These are phyloP conservation scores for Sugiyamaella valdiviana DNA, from an alignment of 805 yeast genomes.

Conservation along the genomic window DNA sequence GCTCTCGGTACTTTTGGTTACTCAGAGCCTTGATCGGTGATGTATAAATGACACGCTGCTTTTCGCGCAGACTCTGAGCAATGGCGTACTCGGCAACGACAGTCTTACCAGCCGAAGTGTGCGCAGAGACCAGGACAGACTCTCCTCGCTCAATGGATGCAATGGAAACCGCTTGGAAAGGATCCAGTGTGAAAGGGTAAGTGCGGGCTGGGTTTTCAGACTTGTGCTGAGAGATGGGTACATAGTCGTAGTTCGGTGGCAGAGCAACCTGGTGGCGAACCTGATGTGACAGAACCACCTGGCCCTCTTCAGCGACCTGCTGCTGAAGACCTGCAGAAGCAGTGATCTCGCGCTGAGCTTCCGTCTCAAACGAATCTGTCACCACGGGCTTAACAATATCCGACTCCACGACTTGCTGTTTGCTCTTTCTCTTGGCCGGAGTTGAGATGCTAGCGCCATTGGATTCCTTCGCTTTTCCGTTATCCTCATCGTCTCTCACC, in stretches of 20 bases:
- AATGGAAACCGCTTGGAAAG: constrained; percentile 94
- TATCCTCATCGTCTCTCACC: constrained; percentile 2
- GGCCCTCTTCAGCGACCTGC: constrained; percentile 33
- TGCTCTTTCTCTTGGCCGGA: constrained; percentile 2
- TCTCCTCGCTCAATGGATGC: constrained; percentile 94
- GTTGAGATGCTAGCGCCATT: background rate
- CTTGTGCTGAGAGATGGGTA: constrained; percentile 83
- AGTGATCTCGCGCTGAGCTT: constrained; percentile 83
- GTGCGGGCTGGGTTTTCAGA: constrained; percentile 74
- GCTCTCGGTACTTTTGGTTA: constrained; percentile 89
- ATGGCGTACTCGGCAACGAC: constrained; percentile 97
- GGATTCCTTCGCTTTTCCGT: background rate
- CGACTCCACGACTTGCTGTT: constrained; percentile 3
- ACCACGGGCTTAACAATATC: constrained; percentile 51
- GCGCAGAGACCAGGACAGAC: constrained; percentile 94
- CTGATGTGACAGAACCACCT: constrained; percentile 76
- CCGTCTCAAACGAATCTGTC: constrained; percentile 80
- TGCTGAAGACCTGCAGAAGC: constrained; percentile 66
- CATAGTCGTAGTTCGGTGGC: constrained; percentile 84
- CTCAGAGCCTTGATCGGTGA: constrained; percentile 94
- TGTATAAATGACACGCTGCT: constrained; percentile 90
- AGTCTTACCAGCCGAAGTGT: constrained; percentile 95
- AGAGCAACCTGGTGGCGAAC: constrained; percentile 97
- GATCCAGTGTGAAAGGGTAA: constrained; percentile 90
- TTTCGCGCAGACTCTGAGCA: constrained; percentile 86